Percentiles rank a stretch among this genome's conserved stretches.
These are phyloP conservation scores for Diaporthe longicolla DNA, from an alignment of 2,329 filamentous ascomycete species.

Conservation along the genomic window DNA sequence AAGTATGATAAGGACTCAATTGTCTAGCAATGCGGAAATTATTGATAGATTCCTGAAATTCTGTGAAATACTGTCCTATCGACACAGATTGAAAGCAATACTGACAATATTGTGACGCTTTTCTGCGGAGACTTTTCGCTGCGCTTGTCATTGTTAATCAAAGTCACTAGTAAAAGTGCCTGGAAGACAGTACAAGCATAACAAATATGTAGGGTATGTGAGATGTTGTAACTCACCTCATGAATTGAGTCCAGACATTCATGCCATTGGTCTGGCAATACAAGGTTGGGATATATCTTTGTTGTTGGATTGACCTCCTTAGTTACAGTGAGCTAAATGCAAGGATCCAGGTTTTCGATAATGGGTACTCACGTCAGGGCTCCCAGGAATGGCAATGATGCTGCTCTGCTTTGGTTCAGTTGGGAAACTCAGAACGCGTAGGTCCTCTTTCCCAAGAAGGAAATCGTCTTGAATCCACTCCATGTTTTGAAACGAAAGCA, in stretches of 20 bases:
- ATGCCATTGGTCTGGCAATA: background rate
- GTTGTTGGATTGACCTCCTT: background rate
- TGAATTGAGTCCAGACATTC: background rate
- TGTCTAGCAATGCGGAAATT: background rate
- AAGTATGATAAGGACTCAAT: background rate
- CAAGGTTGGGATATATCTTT: background rate
- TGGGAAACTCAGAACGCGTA: slow-evolving; percentile 3
- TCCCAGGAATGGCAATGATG: background rate
- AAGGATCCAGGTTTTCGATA: background rate
- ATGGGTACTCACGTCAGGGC: background rate
- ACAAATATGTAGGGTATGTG: background rate
- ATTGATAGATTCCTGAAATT: background rate
- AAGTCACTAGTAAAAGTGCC: background rate
- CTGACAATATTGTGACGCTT: background rate
- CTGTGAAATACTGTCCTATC: background rate
- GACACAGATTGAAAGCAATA: background rate
- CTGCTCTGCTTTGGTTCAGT: slow-evolving; percentile 4
- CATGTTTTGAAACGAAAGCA: background rate
- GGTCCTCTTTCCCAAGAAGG: slow-evolving; percentile 10
- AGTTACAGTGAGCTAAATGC: background rate
- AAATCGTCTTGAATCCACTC: slow-evolving; percentile 19
- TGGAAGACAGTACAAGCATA: background rate
- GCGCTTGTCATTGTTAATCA: background rate
- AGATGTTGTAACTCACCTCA: background rate
- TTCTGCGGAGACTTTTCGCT: background rate